phyloP scores from a whole-genome alignment of 2,329 filamentous ascomycete genomes.

The Gnomoniopsis smithogilvyi region DNA sequence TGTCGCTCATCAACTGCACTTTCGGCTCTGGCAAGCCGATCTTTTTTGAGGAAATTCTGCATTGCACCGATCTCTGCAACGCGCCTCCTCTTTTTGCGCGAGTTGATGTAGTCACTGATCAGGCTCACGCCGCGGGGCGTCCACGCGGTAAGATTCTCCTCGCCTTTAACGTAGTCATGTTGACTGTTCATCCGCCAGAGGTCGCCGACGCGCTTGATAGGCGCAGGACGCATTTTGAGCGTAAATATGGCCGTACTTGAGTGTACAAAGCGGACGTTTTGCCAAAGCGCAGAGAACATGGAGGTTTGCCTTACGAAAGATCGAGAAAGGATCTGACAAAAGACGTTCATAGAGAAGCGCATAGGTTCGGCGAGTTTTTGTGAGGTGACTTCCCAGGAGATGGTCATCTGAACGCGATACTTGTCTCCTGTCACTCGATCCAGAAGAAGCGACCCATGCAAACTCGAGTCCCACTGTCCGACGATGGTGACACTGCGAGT shows the following conservation, averaged over 20 bases:
- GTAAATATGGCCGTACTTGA: constrained; percentile 86
- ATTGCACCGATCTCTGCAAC: constrained; percentile 77
- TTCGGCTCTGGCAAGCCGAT: constrained; percentile 47
- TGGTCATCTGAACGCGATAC: constrained; percentile 82
- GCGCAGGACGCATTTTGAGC: constrained; percentile 78
- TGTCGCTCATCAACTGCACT: constrained; percentile 28
- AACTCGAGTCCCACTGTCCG: constrained; percentile 96
- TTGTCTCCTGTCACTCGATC: constrained; percentile 91
- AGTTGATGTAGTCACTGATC: constrained; percentile 79
- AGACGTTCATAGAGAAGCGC: constrained; percentile 77
- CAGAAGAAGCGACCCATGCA: constrained; percentile 89
- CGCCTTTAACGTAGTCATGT: constrained; percentile 93
- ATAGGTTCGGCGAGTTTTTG: constrained; percentile 84
- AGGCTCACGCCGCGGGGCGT: constrained; percentile 84
- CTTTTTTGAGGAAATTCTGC: constrained; percentile 61
- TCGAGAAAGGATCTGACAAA: constrained; percentile 78
- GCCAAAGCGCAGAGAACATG: constrained; percentile 84
- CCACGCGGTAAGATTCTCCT: constrained; percentile 84
- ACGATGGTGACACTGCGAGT: constrained; percentile 81
- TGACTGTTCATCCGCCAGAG: constrained; percentile 95
- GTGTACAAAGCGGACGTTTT: constrained; percentile 78
- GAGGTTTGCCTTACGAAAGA: constrained; percentile 82
- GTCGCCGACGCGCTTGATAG: constrained; percentile 87
- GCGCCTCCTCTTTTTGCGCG: constrained; percentile 70
- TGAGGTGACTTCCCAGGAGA: constrained; percentile 83